These are phyloP conservation scores for Zanthoxylum bungeanum DNA, from an alignment of 345 rosid genomes.

Conservation along the genomic window DNA sequence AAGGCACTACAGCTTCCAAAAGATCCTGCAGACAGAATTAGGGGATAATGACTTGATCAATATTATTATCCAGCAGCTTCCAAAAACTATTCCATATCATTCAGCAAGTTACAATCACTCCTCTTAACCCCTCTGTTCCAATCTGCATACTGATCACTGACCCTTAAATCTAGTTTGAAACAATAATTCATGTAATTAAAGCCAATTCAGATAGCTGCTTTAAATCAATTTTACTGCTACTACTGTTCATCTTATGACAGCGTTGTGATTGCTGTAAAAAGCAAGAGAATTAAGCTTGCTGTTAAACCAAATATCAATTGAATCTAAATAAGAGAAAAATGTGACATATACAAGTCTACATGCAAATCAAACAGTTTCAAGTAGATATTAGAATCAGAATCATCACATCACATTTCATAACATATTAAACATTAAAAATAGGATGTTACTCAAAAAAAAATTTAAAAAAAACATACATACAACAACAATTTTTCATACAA, in stretches of 20 bases:
- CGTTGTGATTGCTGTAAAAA: neutral
- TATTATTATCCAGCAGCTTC: neutral
- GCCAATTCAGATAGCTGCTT: neutral
- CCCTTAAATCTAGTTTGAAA: neutral
- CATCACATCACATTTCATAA: neutral
- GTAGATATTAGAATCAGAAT: neutral
- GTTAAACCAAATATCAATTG: neutral
- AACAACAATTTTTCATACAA: conserved; percentile 5
- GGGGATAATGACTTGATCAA: neutral
- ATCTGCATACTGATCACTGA: neutral
- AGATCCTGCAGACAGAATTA: conserved; percentile 48
- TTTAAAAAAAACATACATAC: neutral
- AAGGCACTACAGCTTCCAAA: conserved; percentile 72
- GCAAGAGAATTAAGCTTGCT: neutral
- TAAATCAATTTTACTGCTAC: no score
- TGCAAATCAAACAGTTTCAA: neutral
- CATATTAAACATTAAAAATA: neutral
- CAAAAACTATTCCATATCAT: neutral
- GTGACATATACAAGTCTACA: neutral
- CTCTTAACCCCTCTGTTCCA: neutral
- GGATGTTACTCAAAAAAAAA: neutral
- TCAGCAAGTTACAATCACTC: neutral
- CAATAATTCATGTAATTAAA: neutral
- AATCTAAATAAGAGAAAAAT: neutral
- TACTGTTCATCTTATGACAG: neutral